Evolutionary conservation across 2,329 filamentous ascomycete genomes (phyloP), one percentile per base, ranked within the genome.

Genomic region (Aureobasidium sp.): DNA sequence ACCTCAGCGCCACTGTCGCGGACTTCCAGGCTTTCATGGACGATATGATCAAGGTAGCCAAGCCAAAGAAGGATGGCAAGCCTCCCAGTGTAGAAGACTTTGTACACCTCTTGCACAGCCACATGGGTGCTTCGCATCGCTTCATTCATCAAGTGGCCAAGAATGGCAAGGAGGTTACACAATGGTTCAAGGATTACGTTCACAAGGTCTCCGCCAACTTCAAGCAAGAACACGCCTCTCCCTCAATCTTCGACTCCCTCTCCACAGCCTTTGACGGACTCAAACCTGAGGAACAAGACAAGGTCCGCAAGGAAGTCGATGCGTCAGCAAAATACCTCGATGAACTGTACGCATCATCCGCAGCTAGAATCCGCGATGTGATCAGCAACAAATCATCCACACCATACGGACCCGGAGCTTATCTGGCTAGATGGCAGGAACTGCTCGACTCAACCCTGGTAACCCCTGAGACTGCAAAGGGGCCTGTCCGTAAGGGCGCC

Each of bases 111-210:
- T 74, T 92, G 15, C 81, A 82, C 65, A 83, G 83, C 60, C 87
- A 92, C 68, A 81, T 84, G 41, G 76, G 78, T 1, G 78, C 85
- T 2, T 75, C 84, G 50, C 90, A 90, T 74, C 84, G 81, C 57
- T 92, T 89, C 77, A 71, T 92, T 3, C 88, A 92, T 66, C 84
- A 88, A 60, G 78, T 90, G 10, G 83, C 83, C 4, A 83, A 82
- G 65, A 86, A 87, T 36, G 89, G 87, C 36, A 85, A 87, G 0
- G 84, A 87, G 1, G 77, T 91, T 5, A 81, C 82, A 61, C 77
- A 80, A 4, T 81, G 82, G 64, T 87, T 88, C 74, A 77, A 79
- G 15, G 75, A 75, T 0, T 92, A 87, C 79, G 82, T 82, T 0
- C 83, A 85, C 39, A 75, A 80, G 5, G 81, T 82, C 1, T 77